Percentiles rank a stretch among this genome's conserved stretches.
Evolutionary conservation across 495 filamentous ascomycete genomes (phyloP).

Genomic region (Massariosphaeria phaeospora): DNA sequence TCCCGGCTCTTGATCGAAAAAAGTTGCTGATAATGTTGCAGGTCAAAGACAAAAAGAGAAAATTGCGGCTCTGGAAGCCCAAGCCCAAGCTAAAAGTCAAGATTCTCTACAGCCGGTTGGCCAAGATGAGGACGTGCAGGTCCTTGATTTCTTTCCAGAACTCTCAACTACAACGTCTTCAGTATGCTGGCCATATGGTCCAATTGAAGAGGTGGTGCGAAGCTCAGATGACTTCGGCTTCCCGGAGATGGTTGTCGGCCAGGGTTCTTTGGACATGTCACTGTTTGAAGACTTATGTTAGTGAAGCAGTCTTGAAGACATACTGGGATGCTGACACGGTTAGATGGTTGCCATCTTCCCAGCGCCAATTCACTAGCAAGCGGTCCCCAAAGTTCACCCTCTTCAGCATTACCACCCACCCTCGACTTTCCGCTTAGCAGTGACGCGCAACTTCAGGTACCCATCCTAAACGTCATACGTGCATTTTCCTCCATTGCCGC

Average conservation of each 20-base stretch:
- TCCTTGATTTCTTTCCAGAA: too few species aligned
- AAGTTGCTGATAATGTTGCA: conserved; percentile 6
- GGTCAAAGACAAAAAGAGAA: conserved; percentile 28
- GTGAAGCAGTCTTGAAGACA: too few species aligned
- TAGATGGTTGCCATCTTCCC: too few species aligned
- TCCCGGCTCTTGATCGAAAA: background rate
- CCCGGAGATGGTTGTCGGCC: conserved; percentile 17
- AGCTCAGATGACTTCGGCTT: background rate
- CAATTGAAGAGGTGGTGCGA: too few species aligned
- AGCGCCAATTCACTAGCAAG: too few species aligned
- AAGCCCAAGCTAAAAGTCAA: too few species aligned
- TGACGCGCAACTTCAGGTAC: conserved; percentile 15
- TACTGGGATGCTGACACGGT: too few species aligned
- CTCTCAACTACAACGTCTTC: too few species aligned
- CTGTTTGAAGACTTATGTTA: conserved; percentile 19
- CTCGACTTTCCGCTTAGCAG: conserved; percentile 16
- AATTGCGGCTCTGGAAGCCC: conserved; percentile 26
- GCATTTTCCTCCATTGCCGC: conserved; percentile 23
- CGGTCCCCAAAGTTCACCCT: background rate
- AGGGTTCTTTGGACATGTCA: conserved; percentile 9
- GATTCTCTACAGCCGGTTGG: too few species aligned
- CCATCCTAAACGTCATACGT: conserved; percentile 9
- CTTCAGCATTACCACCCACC: background rate
- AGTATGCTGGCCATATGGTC: too few species aligned
- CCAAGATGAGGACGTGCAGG: too few species aligned